Conservation (phyloP, 176 grass and related monocot genomes). For the Musa itinerans region DNA sequence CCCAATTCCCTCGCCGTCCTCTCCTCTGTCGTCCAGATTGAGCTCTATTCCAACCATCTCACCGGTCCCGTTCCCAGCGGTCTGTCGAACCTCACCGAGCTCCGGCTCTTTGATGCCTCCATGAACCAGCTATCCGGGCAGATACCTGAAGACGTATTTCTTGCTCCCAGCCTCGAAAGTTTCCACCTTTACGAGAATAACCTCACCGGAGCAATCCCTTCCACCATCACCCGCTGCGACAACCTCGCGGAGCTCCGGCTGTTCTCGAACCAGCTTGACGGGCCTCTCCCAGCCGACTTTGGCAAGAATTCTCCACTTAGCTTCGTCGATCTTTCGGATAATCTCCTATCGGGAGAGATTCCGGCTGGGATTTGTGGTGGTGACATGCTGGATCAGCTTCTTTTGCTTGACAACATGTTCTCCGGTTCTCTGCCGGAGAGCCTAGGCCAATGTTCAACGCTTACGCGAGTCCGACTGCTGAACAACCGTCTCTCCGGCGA, state of each 20-base stretch:
- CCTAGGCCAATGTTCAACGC: background rate
- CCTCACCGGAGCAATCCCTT: slow-evolving; percentile 10
- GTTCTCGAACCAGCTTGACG: slow-evolving; percentile 11
- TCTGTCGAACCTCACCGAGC: slow-evolving; percentile 12
- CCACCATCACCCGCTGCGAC: background rate
- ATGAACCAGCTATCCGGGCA: slow-evolving; percentile 6
- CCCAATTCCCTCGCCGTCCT: slow-evolving; percentile 4
- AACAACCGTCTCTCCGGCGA: slow-evolving; percentile 15
- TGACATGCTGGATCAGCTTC: background rate
- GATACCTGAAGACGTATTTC: slow-evolving; percentile 16
- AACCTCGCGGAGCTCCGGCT: slow-evolving; percentile 6
- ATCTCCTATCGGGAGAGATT: slow-evolving; percentile 10
- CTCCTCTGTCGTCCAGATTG: slow-evolving; percentile 10
- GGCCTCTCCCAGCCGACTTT: slow-evolving; percentile 5
- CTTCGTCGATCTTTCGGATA: slow-evolving; percentile 14
- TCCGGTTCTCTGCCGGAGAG: background rate
- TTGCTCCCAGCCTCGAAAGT: slow-evolving; percentile 2
- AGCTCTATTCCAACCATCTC: slow-evolving; percentile 4
- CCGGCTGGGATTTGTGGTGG: slow-evolving; percentile 6
- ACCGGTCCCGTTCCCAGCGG: background rate
- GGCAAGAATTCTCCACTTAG: slow-evolving; percentile 8
- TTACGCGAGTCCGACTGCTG: slow-evolving; percentile 12
- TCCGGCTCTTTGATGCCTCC: slow-evolving; percentile 11
- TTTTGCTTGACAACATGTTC: slow-evolving; percentile 3
- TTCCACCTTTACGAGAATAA: slow-evolving; percentile 14